Conservation (phyloP, 495 filamentous ascomycete species). For the Friedmanniomyces simplex region DNA sequence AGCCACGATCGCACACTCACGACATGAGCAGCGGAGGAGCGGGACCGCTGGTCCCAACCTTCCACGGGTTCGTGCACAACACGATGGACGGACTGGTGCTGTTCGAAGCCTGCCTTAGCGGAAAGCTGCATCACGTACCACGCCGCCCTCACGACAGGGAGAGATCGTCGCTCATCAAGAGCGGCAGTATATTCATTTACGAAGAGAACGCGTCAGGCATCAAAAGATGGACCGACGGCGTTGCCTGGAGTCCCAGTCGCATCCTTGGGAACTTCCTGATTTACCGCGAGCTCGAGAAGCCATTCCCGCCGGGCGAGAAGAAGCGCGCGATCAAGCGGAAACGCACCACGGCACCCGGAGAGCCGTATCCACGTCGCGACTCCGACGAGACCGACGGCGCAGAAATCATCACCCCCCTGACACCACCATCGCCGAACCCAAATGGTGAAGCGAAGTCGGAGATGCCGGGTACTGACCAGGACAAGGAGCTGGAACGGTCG, state of each 20-base stretch:
- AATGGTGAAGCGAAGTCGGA: conserved; percentile 18
- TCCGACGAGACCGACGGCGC: conserved; percentile 22
- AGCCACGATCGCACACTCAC: not conserved
- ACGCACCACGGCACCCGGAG: conserved; percentile 15
- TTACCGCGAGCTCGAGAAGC: conserved; percentile 75
- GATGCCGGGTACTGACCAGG: conserved; percentile 24
- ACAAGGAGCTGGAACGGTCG: conserved; percentile 51
- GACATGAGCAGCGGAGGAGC: conserved; percentile 17
- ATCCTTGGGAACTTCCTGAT: conserved; percentile 82
- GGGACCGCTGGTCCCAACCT: conserved; percentile 23
- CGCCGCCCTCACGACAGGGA: conserved; percentile 81
- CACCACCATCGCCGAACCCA: conserved; percentile 13
- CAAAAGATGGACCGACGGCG: conserved; percentile 88
- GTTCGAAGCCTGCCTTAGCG: conserved; percentile 63
- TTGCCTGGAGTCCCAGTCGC: conserved; percentile 81
- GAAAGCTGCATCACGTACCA: conserved; percentile 58
- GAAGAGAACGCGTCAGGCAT: conserved; percentile 81
- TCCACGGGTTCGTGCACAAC: conserved; percentile 31
- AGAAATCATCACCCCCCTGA: conserved; percentile 16
- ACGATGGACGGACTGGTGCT: conserved; percentile 67
- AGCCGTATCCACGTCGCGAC: conserved; percentile 17
- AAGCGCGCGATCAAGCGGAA: conserved; percentile 72
- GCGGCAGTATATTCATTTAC: conserved; percentile 82
- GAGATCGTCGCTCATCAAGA: conserved; percentile 59
- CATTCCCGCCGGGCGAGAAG: conserved; percentile 80